Percentiles rank a stretch among this genome's conserved stretches.
phyloP scores from a whole-genome alignment of 768 basidiomycete genomes.

The Paxillus ammoniavirescens region DNA sequence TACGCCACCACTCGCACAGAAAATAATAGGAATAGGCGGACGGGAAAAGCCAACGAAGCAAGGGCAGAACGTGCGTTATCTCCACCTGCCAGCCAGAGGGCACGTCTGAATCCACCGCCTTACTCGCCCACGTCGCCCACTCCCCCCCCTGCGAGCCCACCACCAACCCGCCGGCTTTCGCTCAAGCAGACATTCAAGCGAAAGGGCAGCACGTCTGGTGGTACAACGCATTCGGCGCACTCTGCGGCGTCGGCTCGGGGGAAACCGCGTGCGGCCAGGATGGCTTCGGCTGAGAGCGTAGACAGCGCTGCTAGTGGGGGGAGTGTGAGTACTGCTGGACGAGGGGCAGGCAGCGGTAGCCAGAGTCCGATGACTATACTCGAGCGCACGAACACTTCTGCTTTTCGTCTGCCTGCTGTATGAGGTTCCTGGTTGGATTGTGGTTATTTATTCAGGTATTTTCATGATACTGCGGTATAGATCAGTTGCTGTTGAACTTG shows the following conservation, averaged over 20 bases:
- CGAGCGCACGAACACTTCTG: constrained; percentile 1
- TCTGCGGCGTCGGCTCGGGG: constrained; percentile 7
- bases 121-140: constrained; percentile 13
- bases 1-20: constrained; percentile 1
- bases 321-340: not conserved
- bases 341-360: not conserved
- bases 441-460: not conserved
- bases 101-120: constrained; percentile 28
- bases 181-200: constrained; percentile 1
- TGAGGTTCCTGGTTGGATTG: not conserved
- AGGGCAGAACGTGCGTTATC: not conserved
- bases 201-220: constrained; percentile 5
- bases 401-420: constrained; percentile 3
- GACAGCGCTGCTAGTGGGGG: not conserved
- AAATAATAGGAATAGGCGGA: not conserved
- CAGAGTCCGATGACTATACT: not conserved
- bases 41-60: constrained; percentile 5
- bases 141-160: not conserved
- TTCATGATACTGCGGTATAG: no score
- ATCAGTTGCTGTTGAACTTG: no score
- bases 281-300: not conserved
- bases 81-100: constrained; percentile 5
- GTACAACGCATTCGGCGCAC: constrained; percentile 6
- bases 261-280: not conserved
- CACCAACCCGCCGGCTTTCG: not conserved